phyloP scores from a whole-genome alignment of 495 filamentous ascomycete genomes.

The Aspergillus baeticus region DNA sequence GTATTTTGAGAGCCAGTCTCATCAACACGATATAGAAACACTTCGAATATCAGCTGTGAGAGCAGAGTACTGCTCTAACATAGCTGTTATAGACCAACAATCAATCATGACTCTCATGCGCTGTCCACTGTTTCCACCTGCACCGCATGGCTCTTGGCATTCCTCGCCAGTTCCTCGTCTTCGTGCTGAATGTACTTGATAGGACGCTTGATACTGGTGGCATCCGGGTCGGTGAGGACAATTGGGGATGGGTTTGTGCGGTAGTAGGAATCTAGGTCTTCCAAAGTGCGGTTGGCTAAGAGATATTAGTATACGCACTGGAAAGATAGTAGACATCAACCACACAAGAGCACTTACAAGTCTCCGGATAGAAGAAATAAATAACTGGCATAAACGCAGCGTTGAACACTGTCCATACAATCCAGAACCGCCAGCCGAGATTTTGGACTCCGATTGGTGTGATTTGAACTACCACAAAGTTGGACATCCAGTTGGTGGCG shows the following conservation, averaged over 20 bases:
- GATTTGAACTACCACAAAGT: constrained; percentile 62
- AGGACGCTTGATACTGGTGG: constrained; percentile 22
- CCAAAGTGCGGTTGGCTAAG: constrained; percentile 41
- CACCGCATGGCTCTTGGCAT: background rate
- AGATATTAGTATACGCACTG: constrained; percentile 13
- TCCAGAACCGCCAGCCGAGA: constrained; percentile 55
- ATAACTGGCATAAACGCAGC: constrained; percentile 54
- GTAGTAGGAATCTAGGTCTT: constrained; percentile 46
- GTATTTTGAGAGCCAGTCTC: no score
- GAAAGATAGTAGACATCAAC: background rate
- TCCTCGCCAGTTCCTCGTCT: constrained; percentile 21
- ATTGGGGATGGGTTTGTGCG: constrained; percentile 41
- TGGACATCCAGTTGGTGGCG: constrained; percentile 58
- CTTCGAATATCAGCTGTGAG: no score
- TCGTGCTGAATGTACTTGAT: constrained; percentile 32
- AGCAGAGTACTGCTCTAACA: no score
- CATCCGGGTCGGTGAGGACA: constrained; percentile 36
- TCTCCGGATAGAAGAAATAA: constrained; percentile 59
- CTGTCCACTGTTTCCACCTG: background rate
- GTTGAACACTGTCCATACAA: constrained; percentile 60
- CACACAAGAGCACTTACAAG: constrained; percentile 14
- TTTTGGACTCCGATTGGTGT: constrained; percentile 55
- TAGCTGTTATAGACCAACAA: no score
- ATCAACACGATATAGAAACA: no score
- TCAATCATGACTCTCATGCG: no score